Conservation (phyloP, 2,329 filamentous ascomycete genomes). For the Sporothrix inflata region DNA sequence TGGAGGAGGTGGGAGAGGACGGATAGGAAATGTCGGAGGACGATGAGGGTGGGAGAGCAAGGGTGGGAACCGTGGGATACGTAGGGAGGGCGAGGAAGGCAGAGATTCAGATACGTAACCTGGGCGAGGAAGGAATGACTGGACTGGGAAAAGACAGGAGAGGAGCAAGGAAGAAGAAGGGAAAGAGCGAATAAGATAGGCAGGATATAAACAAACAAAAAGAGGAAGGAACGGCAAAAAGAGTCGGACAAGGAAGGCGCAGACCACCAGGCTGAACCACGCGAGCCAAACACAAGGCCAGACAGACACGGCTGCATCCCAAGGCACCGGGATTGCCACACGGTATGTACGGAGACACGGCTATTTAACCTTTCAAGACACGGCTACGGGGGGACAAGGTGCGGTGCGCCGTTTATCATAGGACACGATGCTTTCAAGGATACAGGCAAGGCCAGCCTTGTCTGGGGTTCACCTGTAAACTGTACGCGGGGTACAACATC, state of each 20-base stretch:
- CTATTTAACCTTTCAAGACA: constrained; percentile 23
- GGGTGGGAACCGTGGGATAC: not conserved
- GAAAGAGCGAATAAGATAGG: not conserved
- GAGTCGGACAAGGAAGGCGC: not conserved
- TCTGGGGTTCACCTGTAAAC: not conserved
- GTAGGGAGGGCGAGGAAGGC: not conserved
- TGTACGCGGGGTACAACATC: constrained; percentile 1
- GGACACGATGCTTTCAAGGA: not conserved
- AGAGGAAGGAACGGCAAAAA: not conserved
- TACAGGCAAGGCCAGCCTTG: constrained; percentile 8
- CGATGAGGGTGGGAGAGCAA: not conserved
- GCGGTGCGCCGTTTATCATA: not conserved
- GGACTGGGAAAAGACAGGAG: not conserved
- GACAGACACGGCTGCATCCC: not conserved
- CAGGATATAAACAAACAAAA: not conserved
- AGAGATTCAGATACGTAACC: not conserved
- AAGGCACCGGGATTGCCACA: constrained; percentile 12
- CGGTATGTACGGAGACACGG: constrained; percentile 10
- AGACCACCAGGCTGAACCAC: not conserved
- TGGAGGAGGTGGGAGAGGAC: not conserved
- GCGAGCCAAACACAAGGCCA: not conserved
- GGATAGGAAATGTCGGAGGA: not conserved
- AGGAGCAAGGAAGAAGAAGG: not conserved
- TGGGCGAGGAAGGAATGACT: not conserved
- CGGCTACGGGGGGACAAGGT: not conserved